Conservation (phyloP, 495 filamentous ascomycete species). For the Hypoxylon crocopeplum region DNA sequence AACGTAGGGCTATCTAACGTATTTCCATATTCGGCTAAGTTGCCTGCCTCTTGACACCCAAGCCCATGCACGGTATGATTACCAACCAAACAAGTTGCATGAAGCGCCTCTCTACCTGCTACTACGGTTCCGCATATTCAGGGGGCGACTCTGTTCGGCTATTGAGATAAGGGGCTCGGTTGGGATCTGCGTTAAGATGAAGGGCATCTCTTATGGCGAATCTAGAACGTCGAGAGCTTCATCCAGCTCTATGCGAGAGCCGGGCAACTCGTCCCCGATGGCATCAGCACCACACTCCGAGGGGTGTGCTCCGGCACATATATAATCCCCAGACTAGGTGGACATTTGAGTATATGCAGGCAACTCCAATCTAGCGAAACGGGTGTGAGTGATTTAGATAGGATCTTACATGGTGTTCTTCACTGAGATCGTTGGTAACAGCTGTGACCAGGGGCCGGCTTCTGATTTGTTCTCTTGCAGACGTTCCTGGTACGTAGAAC, state of each 20-base stretch:
- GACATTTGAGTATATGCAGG: conserved; percentile 12
- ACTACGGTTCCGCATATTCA: conserved; percentile 16
- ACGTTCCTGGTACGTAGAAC: conserved; percentile 18
- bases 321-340: background rate
- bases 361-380: background rate
- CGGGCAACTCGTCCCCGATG: conserved; percentile 1
- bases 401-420: conserved; percentile 33
- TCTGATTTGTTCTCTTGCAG: conserved; percentile 23
- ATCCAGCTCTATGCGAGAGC: conserved; percentile 1
- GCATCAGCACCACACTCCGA: background rate
- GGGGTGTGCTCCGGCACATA: background rate
- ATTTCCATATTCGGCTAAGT: conserved; percentile 27
- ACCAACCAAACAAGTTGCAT: conserved; percentile 15
- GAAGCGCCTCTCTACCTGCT: conserved; percentile 17
- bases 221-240: conserved; percentile 17
- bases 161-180: conserved; percentile 16
- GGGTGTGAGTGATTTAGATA: conserved; percentile 25
- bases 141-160: conserved; percentile 6
- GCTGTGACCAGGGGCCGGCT: conserved; percentile 27
- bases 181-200: conserved; percentile 17
- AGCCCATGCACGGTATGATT: conserved; percentile 14
- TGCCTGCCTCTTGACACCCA: conserved; percentile 8
- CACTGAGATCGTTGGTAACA: conserved; percentile 37
- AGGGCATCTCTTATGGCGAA: background rate
- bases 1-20: conserved; percentile 33